These are phyloP conservation scores for Paramecium octaurelia DNA, from an alignment of 73 alveolate species.

Conservation along the genomic window DNA sequence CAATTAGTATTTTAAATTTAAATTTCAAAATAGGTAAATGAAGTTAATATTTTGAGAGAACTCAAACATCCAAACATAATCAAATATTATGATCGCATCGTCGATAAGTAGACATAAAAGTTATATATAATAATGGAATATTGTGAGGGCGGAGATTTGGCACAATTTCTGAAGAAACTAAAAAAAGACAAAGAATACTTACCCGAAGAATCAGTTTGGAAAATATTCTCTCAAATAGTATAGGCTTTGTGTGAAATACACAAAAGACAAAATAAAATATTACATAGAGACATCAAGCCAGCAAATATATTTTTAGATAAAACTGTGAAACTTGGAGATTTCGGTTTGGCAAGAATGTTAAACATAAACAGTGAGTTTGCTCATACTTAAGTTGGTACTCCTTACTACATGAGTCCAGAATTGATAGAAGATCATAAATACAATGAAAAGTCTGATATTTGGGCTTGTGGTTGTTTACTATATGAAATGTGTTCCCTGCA, in stretches of 20 bases:
- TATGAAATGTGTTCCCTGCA: constrained; percentile 86
- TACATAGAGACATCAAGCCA: constrained; percentile 94
- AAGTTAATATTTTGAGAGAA: constrained; percentile 89
- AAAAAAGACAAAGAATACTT: constrained; percentile 73
- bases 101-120: constrained; percentile 86
- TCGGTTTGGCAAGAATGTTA: constrained; percentile 89
- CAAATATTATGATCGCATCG: constrained; percentile 87
- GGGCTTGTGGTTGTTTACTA: constrained; percentile 93
- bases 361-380: constrained; percentile 89
- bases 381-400: constrained; percentile 96
- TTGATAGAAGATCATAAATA: constrained; percentile 90
- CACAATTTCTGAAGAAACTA: constrained; percentile 75
- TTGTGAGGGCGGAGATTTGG: constrained; percentile 97
- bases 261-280: constrained; percentile 72
- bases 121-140: constrained; percentile 92
- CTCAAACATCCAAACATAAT: constrained; percentile 83
- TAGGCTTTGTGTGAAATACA: constrained; percentile 92
- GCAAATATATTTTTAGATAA: constrained; percentile 87
- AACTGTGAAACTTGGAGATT: constrained; percentile 92
- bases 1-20: constrained; percentile 70
- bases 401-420: constrained; percentile 98
- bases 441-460: constrained; percentile 95
- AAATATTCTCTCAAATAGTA: constrained; percentile 82
- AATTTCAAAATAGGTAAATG: constrained; percentile 60
- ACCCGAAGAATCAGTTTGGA: constrained; percentile 93